These are phyloP conservation scores for Cajanus cajan DNA, from an alignment of 306 rosid genomes.

Conservation along the genomic window DNA sequence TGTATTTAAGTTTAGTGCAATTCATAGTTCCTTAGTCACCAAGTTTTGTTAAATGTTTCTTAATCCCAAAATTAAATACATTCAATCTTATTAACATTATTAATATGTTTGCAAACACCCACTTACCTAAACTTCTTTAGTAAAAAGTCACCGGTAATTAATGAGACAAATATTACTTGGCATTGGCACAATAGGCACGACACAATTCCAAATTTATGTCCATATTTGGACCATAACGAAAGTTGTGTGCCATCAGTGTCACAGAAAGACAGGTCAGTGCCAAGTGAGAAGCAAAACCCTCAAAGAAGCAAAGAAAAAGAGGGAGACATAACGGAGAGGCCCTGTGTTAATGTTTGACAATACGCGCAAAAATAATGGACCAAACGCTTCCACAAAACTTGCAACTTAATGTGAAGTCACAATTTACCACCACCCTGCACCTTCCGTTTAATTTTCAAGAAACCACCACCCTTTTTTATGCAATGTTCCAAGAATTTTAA, in stretches of 20 bases:
- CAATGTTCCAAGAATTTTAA: background rate
- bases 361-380: constrained; percentile 21
- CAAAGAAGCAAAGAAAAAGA: background rate
- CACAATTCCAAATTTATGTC: background rate
- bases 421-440: background rate
- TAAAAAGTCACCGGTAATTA: background rate
- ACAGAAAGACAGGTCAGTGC: too few species aligned
- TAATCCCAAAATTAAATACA: background rate
- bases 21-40: background rate
- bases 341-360: constrained; percentile 18
- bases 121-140: background rate
- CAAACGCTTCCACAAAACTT: background rate
- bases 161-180: background rate
- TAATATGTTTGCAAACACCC: background rate
- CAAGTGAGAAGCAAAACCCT: background rate
- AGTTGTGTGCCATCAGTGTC: background rate
- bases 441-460: background rate
- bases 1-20: too few species aligned
- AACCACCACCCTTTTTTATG: background rate
- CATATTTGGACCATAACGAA: too few species aligned
- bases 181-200: background rate
- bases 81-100: background rate
- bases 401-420: constrained; percentile 9
- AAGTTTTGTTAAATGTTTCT: background rate
- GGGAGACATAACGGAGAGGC: background rate